Conservation (phyloP, 345 rosid species). For the Excoecaria agallocha region DNA sequence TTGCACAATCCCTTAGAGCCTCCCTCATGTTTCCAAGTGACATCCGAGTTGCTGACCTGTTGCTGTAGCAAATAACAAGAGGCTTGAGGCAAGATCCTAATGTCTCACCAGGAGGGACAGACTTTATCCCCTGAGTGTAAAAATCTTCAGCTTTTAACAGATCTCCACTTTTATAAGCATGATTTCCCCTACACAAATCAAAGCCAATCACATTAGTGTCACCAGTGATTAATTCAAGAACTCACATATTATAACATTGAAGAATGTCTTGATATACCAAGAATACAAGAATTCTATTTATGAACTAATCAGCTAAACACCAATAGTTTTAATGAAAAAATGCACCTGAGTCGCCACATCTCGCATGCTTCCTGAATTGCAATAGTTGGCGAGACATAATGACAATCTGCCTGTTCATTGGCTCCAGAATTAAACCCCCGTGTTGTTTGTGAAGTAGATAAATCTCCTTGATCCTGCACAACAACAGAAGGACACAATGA, state of each 20-base stretch:
- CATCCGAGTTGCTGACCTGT: constrained; percentile 89
- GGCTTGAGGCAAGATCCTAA: constrained; percentile 56
- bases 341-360: constrained; percentile 86
- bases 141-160: constrained; percentile 72
- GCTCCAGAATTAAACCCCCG: constrained; percentile 27
- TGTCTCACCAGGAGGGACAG: constrained; percentile 44
- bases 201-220: constrained; percentile 7
- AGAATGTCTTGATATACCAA: not conserved
- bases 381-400: constrained; percentile 24
- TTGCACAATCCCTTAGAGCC: constrained; percentile 74
- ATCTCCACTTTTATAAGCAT: constrained; percentile 59
- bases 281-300: not conserved
- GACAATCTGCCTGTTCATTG: constrained; percentile 24
- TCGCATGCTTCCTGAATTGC: constrained; percentile 62
- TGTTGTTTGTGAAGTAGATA: constrained; percentile 19
- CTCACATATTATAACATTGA: constrained; percentile 2
- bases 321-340: not conserved
- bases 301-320: not conserved
- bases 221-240: constrained; percentile 3
- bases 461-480: constrained; percentile 28
- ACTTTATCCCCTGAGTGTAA: constrained; percentile 74
- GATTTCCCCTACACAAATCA: constrained; percentile 73
- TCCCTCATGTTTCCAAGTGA: constrained; percentile 92
- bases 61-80: constrained; percentile 87
- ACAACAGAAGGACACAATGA: constrained; percentile 4